Evolutionary conservation across 352 stramenopile genomes (phyloP), one percentile per base, ranked within the genome.

Genomic region (Pythium aristosporum): DNA sequence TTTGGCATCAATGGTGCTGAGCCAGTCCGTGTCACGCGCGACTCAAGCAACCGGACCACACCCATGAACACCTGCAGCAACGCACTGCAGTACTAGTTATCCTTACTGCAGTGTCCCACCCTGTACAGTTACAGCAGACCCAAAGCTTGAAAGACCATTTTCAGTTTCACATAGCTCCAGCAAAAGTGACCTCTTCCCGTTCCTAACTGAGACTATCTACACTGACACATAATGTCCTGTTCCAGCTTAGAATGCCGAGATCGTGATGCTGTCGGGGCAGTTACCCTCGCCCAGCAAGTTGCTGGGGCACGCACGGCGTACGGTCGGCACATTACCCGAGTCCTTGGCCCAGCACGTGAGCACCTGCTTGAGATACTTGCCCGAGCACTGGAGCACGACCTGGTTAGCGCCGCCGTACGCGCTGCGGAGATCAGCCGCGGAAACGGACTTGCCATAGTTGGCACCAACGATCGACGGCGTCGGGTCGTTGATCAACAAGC

Each of bases 291-390:
- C 74, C 49, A 89, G 69, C 61, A 93, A 74, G 59, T 89, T 80
- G 15, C 61, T 51, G 9, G 84, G 77, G 49, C 84, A 93, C 20
- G 69, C 64, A 25, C 70, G 54, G 20, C 75, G 80, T 11, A 49
- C 50, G 10, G 74, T 80, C 0, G 85, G 85, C 23, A 76, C 57
- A 44, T 89, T 85, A 34, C 73, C 61, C 13, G 55, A 63, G 68
- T 87, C 80, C 68, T 88, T 91, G 56, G 76, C 53, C 76, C 79
- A 90, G 73, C 85, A 93, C 12, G 80, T 92, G 47, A 83, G 85
- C 47, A 93, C 76, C 63, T 93, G 78, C 13, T 76, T 76, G 57
- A 93, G 76, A 49, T 72, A 62, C 43, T 71, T 52, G 43, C 75
- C 73, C 18, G 71, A 65, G 54, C 66, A 74, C 53, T 74, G 65